Base-by-base conservation (phyloP, 2,329 filamentous ascomycete genomes). In the Phaeosphaeria sp. region DNA sequence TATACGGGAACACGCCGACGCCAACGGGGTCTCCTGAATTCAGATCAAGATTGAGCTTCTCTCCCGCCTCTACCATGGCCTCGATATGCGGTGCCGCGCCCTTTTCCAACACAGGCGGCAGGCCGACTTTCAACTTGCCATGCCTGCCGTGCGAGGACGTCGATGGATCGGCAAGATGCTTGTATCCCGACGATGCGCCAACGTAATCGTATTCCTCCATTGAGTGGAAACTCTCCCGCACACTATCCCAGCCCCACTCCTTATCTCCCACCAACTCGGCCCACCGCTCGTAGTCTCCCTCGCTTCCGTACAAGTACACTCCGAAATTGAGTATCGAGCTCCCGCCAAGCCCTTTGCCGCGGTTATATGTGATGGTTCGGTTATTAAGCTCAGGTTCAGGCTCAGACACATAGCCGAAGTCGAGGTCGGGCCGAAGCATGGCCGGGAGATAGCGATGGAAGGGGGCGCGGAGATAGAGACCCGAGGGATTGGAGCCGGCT, bases 231-330 rank as follows among this genome's bases (percentile, higher is more conserved):
- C 83, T 78, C 2, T 72, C 58, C 55, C 84, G 79, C 25, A 85
- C 83, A 44, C 79, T 75, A 1, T 82, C 73, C 87, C 87, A 90
- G 2, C 65, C 62, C 71, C 83, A 90, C 0, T 75, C 68, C 4
- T 86, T 80, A 61, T 90, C 87, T 0, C 75, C 85, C 0, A 85
- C 82, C 1, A 83, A 59, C 0, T 78, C 74, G 0, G 85, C 85
- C 86, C 87, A 89, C 52, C 85, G 80, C 25, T 90, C 81, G 58
- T 86, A 89, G 61, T 90, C 88, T 51, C 85, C 85, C 1, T 78
- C 76, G 1, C 85, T 81, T 2, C 88, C 88, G 23, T 71, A 72
- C 20, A 76, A 54, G 46, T 72, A 76, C 6, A 74, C 72, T n/a
- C 72, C 66, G 33, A 81, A 78, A 59, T 84, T 83, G 27, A 84